These are phyloP conservation scores for Naumovozyma baii DNA, from an alignment of 805 yeast species.

Conservation along the genomic window DNA sequence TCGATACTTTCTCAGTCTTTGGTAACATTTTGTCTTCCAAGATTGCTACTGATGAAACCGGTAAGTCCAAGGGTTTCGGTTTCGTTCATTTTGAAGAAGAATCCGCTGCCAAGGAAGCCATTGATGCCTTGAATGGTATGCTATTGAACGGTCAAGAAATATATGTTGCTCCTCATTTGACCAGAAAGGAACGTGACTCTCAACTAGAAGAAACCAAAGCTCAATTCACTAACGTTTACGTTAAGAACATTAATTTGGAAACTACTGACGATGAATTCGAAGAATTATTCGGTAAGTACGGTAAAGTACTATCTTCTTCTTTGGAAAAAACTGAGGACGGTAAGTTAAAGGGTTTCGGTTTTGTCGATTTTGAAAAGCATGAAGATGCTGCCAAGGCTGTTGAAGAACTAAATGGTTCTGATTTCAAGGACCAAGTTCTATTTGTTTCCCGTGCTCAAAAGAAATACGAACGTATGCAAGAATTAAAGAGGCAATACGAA, in stretches of 20 bases:
- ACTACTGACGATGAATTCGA: conserved; percentile 62
- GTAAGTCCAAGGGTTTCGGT: conserved; percentile 91
- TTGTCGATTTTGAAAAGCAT: conserved; percentile 83
- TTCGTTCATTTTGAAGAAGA: conserved; percentile 92
- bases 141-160: conserved; percentile 91
- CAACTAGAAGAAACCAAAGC: conserved; percentile 84
- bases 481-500: conserved; percentile 91
- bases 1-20: conserved; percentile 94
- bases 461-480: conserved; percentile 95
- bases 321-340: conserved; percentile 76
- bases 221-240: conserved; percentile 91
- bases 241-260: conserved; percentile 75
- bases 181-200: conserved; percentile 89
- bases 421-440: conserved; percentile 72
- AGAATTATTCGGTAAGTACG: conserved; percentile 61
- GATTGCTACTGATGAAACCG: conserved; percentile 89
- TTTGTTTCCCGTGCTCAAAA: conserved; percentile 99
- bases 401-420: conserved; percentile 81
- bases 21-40: conserved; percentile 94
- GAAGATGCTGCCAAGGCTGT: conserved; percentile 85
- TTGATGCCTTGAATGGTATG: conserved; percentile 97
- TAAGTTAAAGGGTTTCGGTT: conserved; percentile 91
- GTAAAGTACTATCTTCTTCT: conserved; percentile 74
- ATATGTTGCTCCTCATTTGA: conserved; percentile 86
- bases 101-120: conserved; percentile 89